Percentiles rank a stretch among this genome's conserved stretches.
phyloP scores from a whole-genome alignment of 345 rosid genomes.

The Turnera subulata region DNA sequence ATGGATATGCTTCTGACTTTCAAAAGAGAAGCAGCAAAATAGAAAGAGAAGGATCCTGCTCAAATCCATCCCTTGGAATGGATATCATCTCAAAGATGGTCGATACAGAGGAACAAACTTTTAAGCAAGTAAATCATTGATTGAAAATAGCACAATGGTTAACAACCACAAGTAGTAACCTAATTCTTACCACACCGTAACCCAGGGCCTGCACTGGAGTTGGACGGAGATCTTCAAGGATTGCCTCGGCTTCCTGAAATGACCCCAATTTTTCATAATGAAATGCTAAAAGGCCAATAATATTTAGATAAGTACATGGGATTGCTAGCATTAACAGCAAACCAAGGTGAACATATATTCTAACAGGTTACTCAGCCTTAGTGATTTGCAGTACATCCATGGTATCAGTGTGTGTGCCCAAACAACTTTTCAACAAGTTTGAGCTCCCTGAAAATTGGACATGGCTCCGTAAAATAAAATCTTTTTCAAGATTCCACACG shows the following conservation, averaged over 20 bases:
- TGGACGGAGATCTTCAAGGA: conserved; percentile 72
- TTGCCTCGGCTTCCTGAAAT: conserved; percentile 89
- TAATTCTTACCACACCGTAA: conserved; percentile 63
- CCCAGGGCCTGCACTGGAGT: conserved; percentile 67
- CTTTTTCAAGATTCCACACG: too few species aligned
- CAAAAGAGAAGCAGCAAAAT: background rate
- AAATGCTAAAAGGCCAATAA: background rate
- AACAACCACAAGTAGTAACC: background rate
- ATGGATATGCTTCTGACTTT: background rate
- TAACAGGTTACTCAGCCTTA: too few species aligned
- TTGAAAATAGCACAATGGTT: too few species aligned
- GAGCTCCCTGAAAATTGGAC: conserved; percentile 1
- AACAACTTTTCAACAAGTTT: conserved; percentile 8
- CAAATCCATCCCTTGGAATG: background rate
- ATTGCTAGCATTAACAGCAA: too few species aligned
- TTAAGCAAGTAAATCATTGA: too few species aligned
- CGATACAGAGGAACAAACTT: too few species aligned
- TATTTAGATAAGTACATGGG: too few species aligned
- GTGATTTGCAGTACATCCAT: too few species aligned
- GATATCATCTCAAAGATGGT: conserved; percentile 1
- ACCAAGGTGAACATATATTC: conserved; percentile 1
- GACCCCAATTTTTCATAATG: conserved; percentile 5
- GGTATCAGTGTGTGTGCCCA: background rate
- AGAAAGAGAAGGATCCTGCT: conserved; percentile 2
- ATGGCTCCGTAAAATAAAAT: too few species aligned